Base-by-base conservation (phyloP, 1,284 basidiomycete species). In the Flammula alnicola region DNA sequence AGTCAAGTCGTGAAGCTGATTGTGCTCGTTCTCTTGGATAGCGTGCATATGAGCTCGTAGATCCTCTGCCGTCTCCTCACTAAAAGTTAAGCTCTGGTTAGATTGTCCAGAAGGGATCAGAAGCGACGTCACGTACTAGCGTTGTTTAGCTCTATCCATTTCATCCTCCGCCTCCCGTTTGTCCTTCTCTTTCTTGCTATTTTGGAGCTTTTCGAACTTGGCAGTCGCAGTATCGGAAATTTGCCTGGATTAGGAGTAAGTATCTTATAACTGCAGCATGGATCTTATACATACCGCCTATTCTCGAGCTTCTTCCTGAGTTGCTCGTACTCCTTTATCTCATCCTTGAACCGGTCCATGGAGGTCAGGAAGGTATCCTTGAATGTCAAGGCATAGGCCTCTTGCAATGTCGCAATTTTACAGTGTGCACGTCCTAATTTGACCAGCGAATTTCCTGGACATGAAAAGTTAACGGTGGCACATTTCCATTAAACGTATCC, bases 21-120 rank as follows among this genome's bases (percentile, higher is more conserved):
- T 69, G 29, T 81, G 73, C 63, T 94, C 91, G 46, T 85, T 83
- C 57, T 91, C 84, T 63, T 92, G 88, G 39, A 95, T 87, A 0
- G 74, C 76, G 44, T 81, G 77, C 79, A 94, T 90, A 23, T 88
- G 80, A 1, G 78, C 77, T 17, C 82, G 84, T 0, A 93, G 79
- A 52, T 94, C 91, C 63, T 93, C 88, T 16, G 82, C 78, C 0
- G 86, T 84, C 66, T 95, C 91, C 48, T 94, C 90, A 58, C 91
- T 93, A 45, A 16, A 25, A 17, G 37, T 33, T 35, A 40, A 20
- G 38, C 44, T 33, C 5, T 48, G 32, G 25, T 3, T 35, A 4
- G 25, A 5, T 22, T 35, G 16, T 9, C 14, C 14, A 27, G 11
- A 12, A 3, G 11, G 33, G 17, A 32, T 33, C 25, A 44, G 20